Conservation (phyloP, 2,329 filamentous ascomycete species). For the Cladosporium sp. region DNA sequence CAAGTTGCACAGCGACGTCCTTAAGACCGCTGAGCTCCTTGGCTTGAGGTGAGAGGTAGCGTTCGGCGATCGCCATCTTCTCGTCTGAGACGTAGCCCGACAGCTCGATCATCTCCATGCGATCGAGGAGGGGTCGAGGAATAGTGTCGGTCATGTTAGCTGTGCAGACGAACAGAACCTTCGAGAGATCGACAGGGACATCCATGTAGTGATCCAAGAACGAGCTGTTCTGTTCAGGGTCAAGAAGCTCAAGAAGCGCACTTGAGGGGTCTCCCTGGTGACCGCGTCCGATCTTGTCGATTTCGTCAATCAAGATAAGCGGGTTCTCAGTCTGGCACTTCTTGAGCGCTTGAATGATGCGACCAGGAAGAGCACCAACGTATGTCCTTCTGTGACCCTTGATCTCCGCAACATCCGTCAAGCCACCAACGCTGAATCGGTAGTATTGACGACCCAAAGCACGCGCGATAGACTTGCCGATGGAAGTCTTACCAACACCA, state of each 20-base stretch:
- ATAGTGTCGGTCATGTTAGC: conserved; percentile 99
- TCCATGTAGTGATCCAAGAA: conserved; percentile 99
- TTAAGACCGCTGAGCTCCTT: conserved; percentile 90
- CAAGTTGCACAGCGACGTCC: conserved; percentile 82
- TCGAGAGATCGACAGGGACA: conserved; percentile 93
- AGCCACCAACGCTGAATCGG: conserved; percentile 92
- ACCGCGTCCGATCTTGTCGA: conserved; percentile 96
- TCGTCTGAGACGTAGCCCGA: conserved; percentile 97
- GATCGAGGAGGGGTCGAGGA: conserved; percentile 84
- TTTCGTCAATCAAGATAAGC: conserved; percentile 90
- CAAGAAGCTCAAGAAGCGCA: conserved; percentile 85
- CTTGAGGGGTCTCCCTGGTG: conserved; percentile 97
- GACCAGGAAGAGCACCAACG: conserved; percentile 88
- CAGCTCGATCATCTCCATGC: conserved; percentile 96
- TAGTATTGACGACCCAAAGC: conserved; percentile 97
- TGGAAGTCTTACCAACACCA: conserved; percentile 97
- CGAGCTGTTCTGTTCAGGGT: conserved; percentile 95
- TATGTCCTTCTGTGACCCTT: conserved; percentile 97
- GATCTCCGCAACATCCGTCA: conserved; percentile 97
- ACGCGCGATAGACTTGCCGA: conserved; percentile 94
- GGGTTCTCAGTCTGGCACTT: conserved; percentile 99
- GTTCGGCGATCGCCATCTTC: conserved; percentile 97
- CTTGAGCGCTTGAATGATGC: conserved; percentile 97
- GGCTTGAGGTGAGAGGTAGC: conserved; percentile 88
- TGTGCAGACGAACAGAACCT: conserved; percentile 97